Conservation (phyloP, 495 filamentous ascomycete species). For the Barbatosphaeria neglecta region DNA sequence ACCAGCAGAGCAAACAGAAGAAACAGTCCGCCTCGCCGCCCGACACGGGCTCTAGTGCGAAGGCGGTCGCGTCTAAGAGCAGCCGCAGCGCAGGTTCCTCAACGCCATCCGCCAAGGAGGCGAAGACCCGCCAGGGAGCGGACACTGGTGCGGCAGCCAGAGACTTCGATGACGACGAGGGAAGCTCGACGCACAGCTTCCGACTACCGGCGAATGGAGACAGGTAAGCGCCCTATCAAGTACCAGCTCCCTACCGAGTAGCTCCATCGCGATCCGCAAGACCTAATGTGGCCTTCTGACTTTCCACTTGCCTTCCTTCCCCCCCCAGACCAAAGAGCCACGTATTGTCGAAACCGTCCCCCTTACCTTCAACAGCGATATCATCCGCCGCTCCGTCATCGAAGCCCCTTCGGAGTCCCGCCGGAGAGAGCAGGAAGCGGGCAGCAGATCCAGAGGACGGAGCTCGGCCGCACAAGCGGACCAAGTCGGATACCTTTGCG, state of each 20-base stretch:
- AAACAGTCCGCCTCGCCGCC: slow-evolving; percentile 28
- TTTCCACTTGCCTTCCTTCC: neutral
- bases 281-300: neutral
- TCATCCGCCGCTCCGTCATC: too few species aligned
- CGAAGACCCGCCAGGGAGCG: neutral
- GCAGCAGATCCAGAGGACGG: slow-evolving; percentile 22
- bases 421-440: slow-evolving; percentile 27
- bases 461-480: slow-evolving; percentile 23
- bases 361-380: too few species aligned
- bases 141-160: slow-evolving; percentile 10
- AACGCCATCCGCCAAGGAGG: slow-evolving; percentile 1
- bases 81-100: slow-evolving; percentile 1
- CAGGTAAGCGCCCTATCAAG: slow-evolving; percentile 9
- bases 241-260: too few species aligned
- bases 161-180: slow-evolving; percentile 14
- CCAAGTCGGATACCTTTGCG: slow-evolving; percentile 18
- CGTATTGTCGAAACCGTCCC: slow-evolving; percentile 7
- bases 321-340: slow-evolving; percentile 4
- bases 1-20: slow-evolving; percentile 26
- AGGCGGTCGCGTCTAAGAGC: slow-evolving; percentile 8
- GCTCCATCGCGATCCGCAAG: too few species aligned
- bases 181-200: slow-evolving; percentile 10
- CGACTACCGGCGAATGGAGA: slow-evolving; percentile 16
- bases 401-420: slow-evolving; percentile 4
- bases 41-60: slow-evolving; percentile 16